Evolutionary conservation across 257 asterid species (phyloP).

Genomic region (Ligustrum vulgare): DNA sequence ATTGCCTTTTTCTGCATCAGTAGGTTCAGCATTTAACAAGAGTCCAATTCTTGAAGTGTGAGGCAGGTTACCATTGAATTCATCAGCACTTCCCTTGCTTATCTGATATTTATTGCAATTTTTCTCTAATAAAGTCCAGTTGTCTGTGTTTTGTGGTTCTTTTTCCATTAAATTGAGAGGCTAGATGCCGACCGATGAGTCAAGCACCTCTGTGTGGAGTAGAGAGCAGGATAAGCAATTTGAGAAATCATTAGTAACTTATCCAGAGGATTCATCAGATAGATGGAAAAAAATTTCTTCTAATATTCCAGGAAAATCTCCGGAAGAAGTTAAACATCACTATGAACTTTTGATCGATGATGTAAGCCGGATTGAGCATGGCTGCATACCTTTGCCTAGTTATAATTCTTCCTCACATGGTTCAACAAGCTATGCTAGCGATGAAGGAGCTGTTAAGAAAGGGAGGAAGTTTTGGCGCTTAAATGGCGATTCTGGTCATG

Average conservation of each 20-base stretch:
- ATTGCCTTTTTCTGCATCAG: slow-evolving; percentile 40
- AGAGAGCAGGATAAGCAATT: slow-evolving; percentile 80
- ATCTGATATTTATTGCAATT: slow-evolving; percentile 32
- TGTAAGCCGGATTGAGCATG: slow-evolving; percentile 67
- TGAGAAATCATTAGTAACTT: slow-evolving; percentile 70
- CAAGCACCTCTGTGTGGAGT: slow-evolving; percentile 67
- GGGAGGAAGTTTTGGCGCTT: slow-evolving; percentile 38
- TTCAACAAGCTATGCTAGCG: slow-evolving; percentile 48
- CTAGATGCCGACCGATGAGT: slow-evolving; percentile 64
- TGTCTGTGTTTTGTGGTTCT: slow-evolving; percentile 15
- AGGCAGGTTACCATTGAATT: slow-evolving; percentile 37
- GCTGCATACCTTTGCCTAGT: slow-evolving; percentile 60
- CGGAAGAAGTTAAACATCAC: slow-evolving; percentile 68
- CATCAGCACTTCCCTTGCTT: slow-evolving; percentile 28
- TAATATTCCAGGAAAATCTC: slow-evolving; percentile 70
- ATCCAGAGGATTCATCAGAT: slow-evolving; percentile 58
- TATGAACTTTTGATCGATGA: slow-evolving; percentile 78
- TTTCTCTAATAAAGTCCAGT: slow-evolving; percentile 13
- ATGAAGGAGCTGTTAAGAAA: slow-evolving; percentile 51
- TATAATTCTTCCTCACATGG: slow-evolving; percentile 62
- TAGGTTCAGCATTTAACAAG: slow-evolving; percentile 42
- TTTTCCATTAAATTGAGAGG: slow-evolving; percentile 6
- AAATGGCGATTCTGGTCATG: slow-evolving; percentile 50
- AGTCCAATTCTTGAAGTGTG: slow-evolving; percentile 38
- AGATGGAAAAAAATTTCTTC: slow-evolving; percentile 86